Conservation (phyloP, 148 eudicot genomes). For the Camellia lanceoleosa region DNA sequence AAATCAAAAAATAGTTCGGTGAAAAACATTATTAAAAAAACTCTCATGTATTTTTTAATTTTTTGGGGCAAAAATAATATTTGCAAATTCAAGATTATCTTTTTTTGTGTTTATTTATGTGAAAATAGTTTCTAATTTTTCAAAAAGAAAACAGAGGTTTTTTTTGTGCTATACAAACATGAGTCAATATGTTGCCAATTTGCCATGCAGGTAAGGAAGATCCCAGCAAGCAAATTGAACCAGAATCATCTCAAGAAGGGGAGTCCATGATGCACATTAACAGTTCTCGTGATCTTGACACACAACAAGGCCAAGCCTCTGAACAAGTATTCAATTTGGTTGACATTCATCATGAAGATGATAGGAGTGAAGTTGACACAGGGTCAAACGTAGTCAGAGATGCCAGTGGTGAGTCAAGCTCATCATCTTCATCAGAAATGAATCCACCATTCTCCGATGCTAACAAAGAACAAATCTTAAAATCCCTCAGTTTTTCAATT, state of each 20-base stretch:
- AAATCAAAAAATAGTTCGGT: too few relatives aligned
- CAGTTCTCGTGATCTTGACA: constrained; percentile 24
- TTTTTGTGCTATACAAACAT: not conserved
- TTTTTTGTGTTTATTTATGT: too few relatives aligned
- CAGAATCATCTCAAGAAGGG: constrained; percentile 31
- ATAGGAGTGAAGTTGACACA: constrained; percentile 12
- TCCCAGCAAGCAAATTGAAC: constrained; percentile 12
- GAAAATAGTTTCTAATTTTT: not conserved
- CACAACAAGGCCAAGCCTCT: constrained; percentile 26
- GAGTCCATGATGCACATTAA: not conserved
- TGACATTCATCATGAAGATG: constrained; percentile 23
- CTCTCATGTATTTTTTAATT: too few relatives aligned
- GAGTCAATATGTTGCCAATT: not conserved
- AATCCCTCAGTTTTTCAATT: constrained; percentile 46
- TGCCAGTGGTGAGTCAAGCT: constrained; percentile 29
- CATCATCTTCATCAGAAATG: constrained; percentile 57
- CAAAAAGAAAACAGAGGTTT: not conserved
- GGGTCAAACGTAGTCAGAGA: constrained; percentile 17
- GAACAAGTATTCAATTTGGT: constrained; percentile 19
- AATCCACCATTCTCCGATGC: constrained; percentile 33
- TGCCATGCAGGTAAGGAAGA: constrained; percentile 31
- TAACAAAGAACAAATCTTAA: constrained; percentile 49
- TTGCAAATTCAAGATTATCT: not conserved
- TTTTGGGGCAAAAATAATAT: too few relatives aligned
- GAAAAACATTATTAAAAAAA: too few relatives aligned